A percentile compares a stretch with the other conserved stretches of the same genome.
phyloP scores from a whole-genome alignment of 352 stramenopile species.

The Blastocystis sp. region DNA sequence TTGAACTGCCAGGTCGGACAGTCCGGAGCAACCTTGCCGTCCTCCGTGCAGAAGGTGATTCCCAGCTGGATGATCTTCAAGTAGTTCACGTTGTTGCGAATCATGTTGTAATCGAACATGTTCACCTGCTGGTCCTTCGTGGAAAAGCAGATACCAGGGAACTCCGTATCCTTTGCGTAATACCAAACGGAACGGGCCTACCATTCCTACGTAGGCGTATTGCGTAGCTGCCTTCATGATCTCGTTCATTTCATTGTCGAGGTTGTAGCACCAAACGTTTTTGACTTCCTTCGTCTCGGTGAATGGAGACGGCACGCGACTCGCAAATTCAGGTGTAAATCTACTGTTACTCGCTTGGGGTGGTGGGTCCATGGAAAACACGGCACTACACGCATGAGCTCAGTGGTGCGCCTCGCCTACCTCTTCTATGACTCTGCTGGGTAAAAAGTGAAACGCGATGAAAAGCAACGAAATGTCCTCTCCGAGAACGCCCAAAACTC shows the following conservation, averaged over 20 bases:
- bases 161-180: conserved; percentile 63
- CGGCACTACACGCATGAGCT: not conserved
- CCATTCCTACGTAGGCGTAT: conserved; percentile 65
- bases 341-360: conserved; percentile 20
- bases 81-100: conserved; percentile 65
- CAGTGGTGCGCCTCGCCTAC: not conserved
- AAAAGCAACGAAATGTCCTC: not conserved
- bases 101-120: conserved; percentile 56
- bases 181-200: not conserved
- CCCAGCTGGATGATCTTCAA: conserved; percentile 67
- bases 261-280: conserved; percentile 67
- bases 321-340: conserved; percentile 27
- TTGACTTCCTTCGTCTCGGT: not conserved
- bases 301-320: not conserved
- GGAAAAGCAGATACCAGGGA: conserved; percentile 64
- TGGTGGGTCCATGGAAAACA: conserved; percentile 1
- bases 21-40: conserved; percentile 47
- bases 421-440: not conserved
- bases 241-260: conserved; percentile 66
- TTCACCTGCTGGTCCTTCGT: conserved; percentile 53
- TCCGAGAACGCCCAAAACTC: not conserved
- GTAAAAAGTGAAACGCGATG: not conserved
- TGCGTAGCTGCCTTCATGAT: conserved; percentile 61
- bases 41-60: conserved; percentile 59
- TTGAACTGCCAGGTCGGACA: conserved; percentile 69